Percentiles rank a stretch among this genome's conserved stretches.
These are phyloP conservation scores for Dactylella cylindrospora DNA, from an alignment of 2,329 filamentous ascomycete genomes.

Conservation along the genomic window DNA sequence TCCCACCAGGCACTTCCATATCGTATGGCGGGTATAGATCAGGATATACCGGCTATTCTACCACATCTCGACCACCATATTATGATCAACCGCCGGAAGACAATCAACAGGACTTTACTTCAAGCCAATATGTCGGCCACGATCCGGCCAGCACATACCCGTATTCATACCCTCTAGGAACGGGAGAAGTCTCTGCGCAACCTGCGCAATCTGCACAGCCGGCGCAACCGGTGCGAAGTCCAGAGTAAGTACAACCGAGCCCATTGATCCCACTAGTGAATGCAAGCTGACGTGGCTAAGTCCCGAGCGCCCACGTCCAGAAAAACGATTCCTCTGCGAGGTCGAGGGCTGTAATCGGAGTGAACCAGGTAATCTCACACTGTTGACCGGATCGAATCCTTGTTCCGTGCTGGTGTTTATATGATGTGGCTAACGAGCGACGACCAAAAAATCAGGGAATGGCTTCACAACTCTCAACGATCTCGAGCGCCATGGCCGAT, in stretches of 20 bases:
- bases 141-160: constrained; percentile 19
- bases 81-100: constrained; percentile 13
- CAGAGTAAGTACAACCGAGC: constrained; percentile 31
- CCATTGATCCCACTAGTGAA: constrained; percentile 2
- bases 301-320: constrained; percentile 19
- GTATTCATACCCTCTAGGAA: constrained; percentile 1
- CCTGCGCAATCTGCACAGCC: no score
- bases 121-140: constrained; percentile 13
- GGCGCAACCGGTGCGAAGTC: constrained; percentile 15
- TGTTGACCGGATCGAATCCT: constrained; percentile 2
- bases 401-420: constrained; percentile 21
- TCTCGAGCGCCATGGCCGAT: constrained; percentile 42
- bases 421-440: constrained; percentile 12
- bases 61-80: constrained; percentile 15
- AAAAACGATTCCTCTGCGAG: constrained; percentile 31
- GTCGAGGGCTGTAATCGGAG: constrained; percentile 18
- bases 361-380: constrained; percentile 14
- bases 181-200: no score
- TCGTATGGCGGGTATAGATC: no score
- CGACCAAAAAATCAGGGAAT: no score
- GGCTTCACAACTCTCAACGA: constrained; percentile 43
- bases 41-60: constrained; percentile 17
- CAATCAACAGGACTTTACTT: constrained; percentile 2
- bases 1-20: no score
- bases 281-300: constrained; percentile 44